phyloP scores from a whole-genome alignment of 441 rosid genomes.

The Macaranga tanarius region DNA sequence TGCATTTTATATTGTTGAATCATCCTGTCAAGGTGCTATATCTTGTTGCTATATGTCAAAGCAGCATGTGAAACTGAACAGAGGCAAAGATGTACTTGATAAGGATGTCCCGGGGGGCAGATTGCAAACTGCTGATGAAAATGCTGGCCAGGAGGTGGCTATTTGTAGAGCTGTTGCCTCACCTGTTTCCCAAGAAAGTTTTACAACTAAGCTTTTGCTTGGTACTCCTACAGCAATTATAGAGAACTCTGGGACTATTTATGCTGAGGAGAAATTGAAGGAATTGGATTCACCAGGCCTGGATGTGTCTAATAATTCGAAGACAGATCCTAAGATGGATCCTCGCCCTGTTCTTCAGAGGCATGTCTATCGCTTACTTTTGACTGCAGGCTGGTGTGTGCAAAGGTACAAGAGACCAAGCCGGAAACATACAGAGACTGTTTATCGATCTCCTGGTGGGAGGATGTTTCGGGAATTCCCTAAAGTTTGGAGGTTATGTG shows the following conservation, averaged over 20 bases:
- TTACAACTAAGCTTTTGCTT: conserved; percentile 43
- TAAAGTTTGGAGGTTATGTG: conserved; percentile 74
- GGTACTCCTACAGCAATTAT: conserved; percentile 37
- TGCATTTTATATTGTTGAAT: conserved; percentile 59
- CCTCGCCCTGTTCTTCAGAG: conserved; percentile 73
- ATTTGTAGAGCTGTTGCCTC: conserved; percentile 58
- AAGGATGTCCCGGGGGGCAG: conserved; percentile 33
- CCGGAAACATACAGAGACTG: conserved; percentile 50
- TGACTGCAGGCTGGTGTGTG: conserved; percentile 63
- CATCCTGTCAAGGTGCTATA: conserved; percentile 55
- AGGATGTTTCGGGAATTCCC: conserved; percentile 67
- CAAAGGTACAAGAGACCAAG: conserved; percentile 59
- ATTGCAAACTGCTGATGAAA: conserved; percentile 35
- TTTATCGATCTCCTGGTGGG: conserved; percentile 68
- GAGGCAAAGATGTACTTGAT: conserved; percentile 31
- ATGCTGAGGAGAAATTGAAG: conserved; percentile 29
- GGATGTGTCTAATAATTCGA: conserved; percentile 33
- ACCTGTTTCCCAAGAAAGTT: conserved; percentile 84
- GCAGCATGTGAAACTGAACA: conserved; percentile 37
- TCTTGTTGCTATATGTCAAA: conserved; percentile 58
- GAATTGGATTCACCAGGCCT: conserved; percentile 34
- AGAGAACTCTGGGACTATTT: conserved; percentile 35
- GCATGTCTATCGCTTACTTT: conserved; percentile 49
- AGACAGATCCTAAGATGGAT: conserved; percentile 51
- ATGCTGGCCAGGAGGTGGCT: conserved; percentile 42